Evolutionary conservation across 2,329 filamentous ascomycete genomes (phyloP).

Genomic region (Rugonectria rugulosa): DNA sequence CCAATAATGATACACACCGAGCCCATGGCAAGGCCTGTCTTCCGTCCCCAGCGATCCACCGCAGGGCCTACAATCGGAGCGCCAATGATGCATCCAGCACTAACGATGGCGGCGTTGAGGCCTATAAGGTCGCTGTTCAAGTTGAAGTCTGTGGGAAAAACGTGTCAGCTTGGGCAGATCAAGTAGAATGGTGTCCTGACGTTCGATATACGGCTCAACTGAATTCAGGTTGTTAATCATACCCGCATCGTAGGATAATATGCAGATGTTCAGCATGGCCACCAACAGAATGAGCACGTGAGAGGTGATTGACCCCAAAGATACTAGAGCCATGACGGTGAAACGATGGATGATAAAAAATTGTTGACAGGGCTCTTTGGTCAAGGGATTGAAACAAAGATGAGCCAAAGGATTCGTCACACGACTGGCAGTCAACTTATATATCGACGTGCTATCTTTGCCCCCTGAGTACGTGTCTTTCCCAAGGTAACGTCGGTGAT

Average conservation of each 20-base stretch:
- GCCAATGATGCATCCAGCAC: not conserved
- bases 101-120: conserved; percentile 1
- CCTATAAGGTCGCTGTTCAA: not conserved
- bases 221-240: conserved; percentile 1
- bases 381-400: no score
- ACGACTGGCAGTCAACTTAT: no score
- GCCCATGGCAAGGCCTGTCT: not conserved
- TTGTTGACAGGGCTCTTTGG: no score
- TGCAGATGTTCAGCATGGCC: no score
- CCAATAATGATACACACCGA: not conserved
- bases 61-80: not conserved
- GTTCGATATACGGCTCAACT: not conserved
- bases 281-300: no score
- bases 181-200: not conserved
- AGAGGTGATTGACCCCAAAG: no score
- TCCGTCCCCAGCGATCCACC: not conserved
- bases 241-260: not conserved
- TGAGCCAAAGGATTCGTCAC: no score
- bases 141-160: not conserved
- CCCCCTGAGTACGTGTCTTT: no score
- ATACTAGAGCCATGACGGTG: no score
- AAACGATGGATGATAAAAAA: no score
- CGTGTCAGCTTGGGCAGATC: not conserved
- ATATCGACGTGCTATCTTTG: no score
- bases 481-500: no score